Conservation (phyloP, 208 protist genomes). For the Naegleria gruberi region DNA sequence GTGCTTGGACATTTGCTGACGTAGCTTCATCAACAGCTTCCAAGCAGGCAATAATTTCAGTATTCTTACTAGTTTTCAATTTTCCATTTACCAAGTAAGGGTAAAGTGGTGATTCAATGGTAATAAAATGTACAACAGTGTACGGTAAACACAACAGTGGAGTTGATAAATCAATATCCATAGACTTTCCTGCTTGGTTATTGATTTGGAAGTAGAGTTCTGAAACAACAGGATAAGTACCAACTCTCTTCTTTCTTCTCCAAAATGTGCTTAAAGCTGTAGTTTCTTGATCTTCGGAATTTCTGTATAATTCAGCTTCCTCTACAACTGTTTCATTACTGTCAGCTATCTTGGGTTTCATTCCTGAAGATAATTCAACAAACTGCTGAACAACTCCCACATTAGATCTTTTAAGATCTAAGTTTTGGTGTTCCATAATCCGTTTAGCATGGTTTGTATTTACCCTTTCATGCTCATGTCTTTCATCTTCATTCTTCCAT, state of each 20-base stretch:
- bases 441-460: background rate
- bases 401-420: background rate
- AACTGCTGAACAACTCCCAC: background rate
- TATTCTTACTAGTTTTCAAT: background rate
- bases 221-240: background rate
- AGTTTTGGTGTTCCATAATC: background rate
- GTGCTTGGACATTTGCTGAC: background rate
- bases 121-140: background rate
- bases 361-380: background rate
- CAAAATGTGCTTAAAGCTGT: background rate
- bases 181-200: background rate
- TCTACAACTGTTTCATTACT: background rate
- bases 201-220: constrained; percentile 4
- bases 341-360: background rate
- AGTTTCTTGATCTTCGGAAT: background rate
- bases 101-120: background rate
- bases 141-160: background rate
- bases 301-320: background rate
- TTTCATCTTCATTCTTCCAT: background rate
- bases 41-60: background rate
- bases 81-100: background rate
- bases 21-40: background rate
- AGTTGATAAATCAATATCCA: background rate
- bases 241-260: background rate
- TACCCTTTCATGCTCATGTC: background rate